Evolutionary conservation across 148 eudicot species (phyloP).

Genomic region (Rhododendron griersonianum): DNA sequence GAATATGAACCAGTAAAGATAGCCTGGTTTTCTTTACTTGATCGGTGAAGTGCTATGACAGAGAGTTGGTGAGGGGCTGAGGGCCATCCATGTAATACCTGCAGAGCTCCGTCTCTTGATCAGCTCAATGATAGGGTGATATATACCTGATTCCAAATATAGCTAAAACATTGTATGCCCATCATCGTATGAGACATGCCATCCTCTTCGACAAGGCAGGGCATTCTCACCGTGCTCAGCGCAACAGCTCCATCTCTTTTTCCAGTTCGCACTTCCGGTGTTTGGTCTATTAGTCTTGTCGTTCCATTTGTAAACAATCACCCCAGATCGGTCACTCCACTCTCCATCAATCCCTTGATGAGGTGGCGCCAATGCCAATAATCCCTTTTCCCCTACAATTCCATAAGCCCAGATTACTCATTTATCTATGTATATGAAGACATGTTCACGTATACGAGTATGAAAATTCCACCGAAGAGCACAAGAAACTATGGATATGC

Average conservation of each 20-base stretch:
- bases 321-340: slow-evolving; percentile 64
- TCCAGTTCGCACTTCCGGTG: slow-evolving; percentile 59
- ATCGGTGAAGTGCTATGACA: not conserved
- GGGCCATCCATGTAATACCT: not conserved
- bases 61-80: not conserved
- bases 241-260: slow-evolving; percentile 73
- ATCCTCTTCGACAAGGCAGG: slow-evolving; percentile 56
- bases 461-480: not conserved
- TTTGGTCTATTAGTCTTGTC: slow-evolving; percentile 52
- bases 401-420: not conserved
- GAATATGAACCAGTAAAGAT: not conserved
- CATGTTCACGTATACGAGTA: not conserved
- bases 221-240: slow-evolving; percentile 62
- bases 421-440: not conserved
- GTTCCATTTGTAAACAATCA: slow-evolving; percentile 67
- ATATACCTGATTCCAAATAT: not conserved
- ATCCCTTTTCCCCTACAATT: slow-evolving; percentile 53
- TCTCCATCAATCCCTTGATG: slow-evolving; percentile 75
- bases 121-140: not conserved
- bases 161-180: slow-evolving; percentile 46
- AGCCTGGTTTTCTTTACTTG: not conserved
- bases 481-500: not conserved
- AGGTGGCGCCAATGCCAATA: slow-evolving; percentile 56
- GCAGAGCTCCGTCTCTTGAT: not conserved
- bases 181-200: slow-evolving; percentile 73